Percentiles rank a stretch among this genome's conserved stretches.
phyloP scores from a whole-genome alignment of 768 basidiomycete species.

The Podaxis sp. region DNA sequence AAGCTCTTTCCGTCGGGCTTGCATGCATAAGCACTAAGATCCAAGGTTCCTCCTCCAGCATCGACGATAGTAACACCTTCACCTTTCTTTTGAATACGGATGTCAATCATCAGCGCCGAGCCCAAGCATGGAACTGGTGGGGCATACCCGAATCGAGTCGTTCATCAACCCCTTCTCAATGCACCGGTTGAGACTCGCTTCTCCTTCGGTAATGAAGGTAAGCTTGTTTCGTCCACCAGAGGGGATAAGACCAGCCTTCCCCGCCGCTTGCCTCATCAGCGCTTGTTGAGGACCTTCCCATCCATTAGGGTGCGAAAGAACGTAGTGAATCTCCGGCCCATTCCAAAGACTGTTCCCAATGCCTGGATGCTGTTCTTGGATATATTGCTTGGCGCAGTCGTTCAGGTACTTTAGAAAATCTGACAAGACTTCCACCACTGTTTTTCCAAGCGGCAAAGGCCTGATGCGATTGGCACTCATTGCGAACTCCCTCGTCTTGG shows the following conservation, averaged over 20 bases:
- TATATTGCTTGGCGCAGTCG: constrained; percentile 42
- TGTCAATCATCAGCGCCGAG: background rate
- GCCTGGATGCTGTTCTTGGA: constrained; percentile 42
- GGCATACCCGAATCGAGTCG: constrained; percentile 29
- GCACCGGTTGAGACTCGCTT: constrained; percentile 57
- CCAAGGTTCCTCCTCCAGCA: constrained; percentile 61
- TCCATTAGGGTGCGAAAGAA: constrained; percentile 61
- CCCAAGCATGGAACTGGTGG: background rate
- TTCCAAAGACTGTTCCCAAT: constrained; percentile 42
- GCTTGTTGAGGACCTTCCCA: constrained; percentile 60
- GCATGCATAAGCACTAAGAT: constrained; percentile 49
- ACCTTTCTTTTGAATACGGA: constrained; percentile 25
- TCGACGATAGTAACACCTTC: constrained; percentile 53
- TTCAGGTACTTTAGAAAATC: constrained; percentile 52
- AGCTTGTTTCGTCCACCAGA: constrained; percentile 38
- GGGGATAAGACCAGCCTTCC: constrained; percentile 49
- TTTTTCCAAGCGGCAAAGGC: constrained; percentile 40
- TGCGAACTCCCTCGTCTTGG: constrained; percentile 19
- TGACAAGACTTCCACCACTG: constrained; percentile 39
- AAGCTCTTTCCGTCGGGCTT: constrained; percentile 27
- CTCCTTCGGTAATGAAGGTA: constrained; percentile 58
- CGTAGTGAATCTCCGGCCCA: constrained; percentile 45
- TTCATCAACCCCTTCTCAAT: constrained; percentile 41
- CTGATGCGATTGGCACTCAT: constrained; percentile 22
- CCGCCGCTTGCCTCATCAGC: constrained; percentile 50